These are phyloP conservation scores for Pythium dissimile DNA, from an alignment of 352 stramenopile species.

Conservation along the genomic window DNA sequence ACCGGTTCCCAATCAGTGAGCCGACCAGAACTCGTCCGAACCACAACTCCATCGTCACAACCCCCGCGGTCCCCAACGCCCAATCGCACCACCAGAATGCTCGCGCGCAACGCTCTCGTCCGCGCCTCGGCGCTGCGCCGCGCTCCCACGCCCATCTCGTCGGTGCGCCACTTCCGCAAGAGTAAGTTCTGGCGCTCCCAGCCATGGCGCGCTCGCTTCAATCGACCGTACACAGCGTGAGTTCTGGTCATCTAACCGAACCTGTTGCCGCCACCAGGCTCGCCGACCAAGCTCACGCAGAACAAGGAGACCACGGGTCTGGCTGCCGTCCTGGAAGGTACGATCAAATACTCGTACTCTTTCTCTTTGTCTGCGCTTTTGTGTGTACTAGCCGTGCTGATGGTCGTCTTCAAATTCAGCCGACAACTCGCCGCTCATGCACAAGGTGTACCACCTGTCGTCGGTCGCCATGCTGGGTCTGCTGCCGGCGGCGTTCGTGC, in stretches of 20 bases:
- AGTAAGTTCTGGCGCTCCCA: slow-evolving; percentile 33
- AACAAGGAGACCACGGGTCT: slow-evolving; percentile 75
- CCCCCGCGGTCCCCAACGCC: not conserved
- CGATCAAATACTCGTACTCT: too few species aligned
- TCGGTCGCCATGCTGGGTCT: slow-evolving; percentile 50
- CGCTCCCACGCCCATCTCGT: slow-evolving; percentile 22
- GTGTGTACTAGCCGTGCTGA: too few species aligned
- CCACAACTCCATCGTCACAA: slow-evolving; percentile 8
- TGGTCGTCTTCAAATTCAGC: slow-evolving; percentile 26
- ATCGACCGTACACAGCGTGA: not conserved
- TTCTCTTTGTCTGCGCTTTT: too few species aligned
- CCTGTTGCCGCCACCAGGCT: slow-evolving; percentile 30
- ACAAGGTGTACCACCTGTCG: slow-evolving; percentile 67
- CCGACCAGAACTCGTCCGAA: slow-evolving; percentile 14
- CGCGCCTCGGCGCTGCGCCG: slow-evolving; percentile 18
- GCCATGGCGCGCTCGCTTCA: not conserved
- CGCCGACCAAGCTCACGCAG: slow-evolving; percentile 68
- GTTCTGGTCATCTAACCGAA: not conserved
- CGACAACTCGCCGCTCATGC: slow-evolving; percentile 65
- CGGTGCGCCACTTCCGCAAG: slow-evolving; percentile 72
- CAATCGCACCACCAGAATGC: slow-evolving; percentile 22
- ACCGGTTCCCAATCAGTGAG: slow-evolving; percentile 10
- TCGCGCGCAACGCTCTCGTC: slow-evolving; percentile 21
- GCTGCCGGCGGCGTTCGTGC: slow-evolving; percentile 64
- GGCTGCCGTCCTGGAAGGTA: slow-evolving; percentile 68